phyloP scores from a whole-genome alignment of 2,329 filamentous ascomycete species.

The Nothopassalora personata region DNA sequence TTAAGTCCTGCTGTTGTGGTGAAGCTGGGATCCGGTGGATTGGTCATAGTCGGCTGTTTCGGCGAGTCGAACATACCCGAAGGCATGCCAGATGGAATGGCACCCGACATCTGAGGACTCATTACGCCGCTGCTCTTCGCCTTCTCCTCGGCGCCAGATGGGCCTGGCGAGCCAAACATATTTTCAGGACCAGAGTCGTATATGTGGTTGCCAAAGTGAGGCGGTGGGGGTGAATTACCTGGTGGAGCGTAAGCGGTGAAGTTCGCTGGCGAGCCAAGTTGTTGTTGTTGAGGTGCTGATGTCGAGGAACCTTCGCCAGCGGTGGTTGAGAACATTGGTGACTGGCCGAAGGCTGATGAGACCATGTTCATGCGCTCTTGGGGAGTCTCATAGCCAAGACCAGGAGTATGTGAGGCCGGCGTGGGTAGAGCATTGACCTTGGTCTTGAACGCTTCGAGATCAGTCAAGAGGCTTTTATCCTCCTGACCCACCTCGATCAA shows the following conservation, averaged over 20 bases:
- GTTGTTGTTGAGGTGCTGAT: conserved; percentile 14
- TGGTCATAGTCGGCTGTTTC: conserved; percentile 17
- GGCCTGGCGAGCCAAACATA: conserved; percentile 26
- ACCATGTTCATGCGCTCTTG: conserved; percentile 14
- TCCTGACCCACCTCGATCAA: conserved; percentile 13
- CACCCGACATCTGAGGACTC: conserved; percentile 13
- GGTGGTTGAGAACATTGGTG: conserved; percentile 25
- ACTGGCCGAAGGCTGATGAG: conserved; percentile 24
- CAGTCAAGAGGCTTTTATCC: conserved; percentile 12
- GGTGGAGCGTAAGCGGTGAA: conserved; percentile 20
- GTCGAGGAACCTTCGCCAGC: conserved; percentile 12
- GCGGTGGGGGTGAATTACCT: conserved; percentile 15
- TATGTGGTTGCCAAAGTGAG: conserved; percentile 24
- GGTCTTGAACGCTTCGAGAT: conserved; percentile 22
- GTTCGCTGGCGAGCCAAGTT: conserved; percentile 26
- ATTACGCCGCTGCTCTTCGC: conserved; percentile 6
- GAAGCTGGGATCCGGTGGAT: conserved; percentile 14
- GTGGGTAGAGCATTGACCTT: conserved; percentile 20
- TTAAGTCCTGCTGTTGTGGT: conserved; percentile 23
- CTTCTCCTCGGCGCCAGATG: conserved; percentile 12
- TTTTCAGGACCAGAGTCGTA: conserved; percentile 19
- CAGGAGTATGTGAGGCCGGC: conserved; percentile 21
- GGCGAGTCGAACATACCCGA: conserved; percentile 31
- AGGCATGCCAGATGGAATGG: conserved; percentile 20
- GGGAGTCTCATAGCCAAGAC: conserved; percentile 17